A percentile compares a stretch with the other conserved stretches of the same genome.
These are phyloP conservation scores for Kazachstania psychrophila DNA, from an alignment of 805 yeast genomes.

Conservation along the genomic window DNA sequence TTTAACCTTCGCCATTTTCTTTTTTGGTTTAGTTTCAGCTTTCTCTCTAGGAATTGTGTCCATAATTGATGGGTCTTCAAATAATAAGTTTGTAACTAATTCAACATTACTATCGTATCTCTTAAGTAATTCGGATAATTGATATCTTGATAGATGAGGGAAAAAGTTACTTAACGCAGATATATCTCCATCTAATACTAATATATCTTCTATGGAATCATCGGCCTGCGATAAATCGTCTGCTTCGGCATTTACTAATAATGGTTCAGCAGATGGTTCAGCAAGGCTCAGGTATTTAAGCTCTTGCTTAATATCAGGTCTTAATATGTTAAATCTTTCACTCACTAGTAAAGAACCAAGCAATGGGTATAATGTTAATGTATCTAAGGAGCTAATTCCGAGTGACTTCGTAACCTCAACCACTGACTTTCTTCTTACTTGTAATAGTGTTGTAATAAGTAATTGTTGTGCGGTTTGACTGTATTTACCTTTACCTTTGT, in stretches of 20 bases:
- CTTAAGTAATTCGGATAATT: constrained; percentile 41
- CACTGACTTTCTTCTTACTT: constrained; percentile 38
- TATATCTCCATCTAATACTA: constrained; percentile 31
- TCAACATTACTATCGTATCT: constrained; percentile 47
- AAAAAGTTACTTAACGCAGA: constrained; percentile 46
- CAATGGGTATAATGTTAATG: constrained; percentile 44
- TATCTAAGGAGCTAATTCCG: constrained; percentile 35
- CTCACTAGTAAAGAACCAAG: constrained; percentile 46
- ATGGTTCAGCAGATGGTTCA: not conserved
- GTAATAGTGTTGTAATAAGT: constrained; percentile 43
- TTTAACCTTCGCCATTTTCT: not conserved
- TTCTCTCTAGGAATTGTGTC: constrained; percentile 21
- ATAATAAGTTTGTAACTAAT: constrained; percentile 43
- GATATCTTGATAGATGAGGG: constrained; percentile 46
- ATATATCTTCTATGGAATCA: not conserved
- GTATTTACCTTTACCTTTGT: constrained; percentile 46
- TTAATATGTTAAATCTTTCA: constrained; percentile 35
- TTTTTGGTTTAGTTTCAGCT: not conserved
- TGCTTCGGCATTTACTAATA: no score
- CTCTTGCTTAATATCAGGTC: constrained; percentile 45
- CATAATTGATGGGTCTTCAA: constrained; percentile 51
- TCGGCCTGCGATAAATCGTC: not conserved
- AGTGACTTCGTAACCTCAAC: constrained; percentile 36
- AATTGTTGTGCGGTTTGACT: constrained; percentile 39
- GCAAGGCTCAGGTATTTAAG: constrained; percentile 36